Evolutionary conservation across 148 eudicot species (phyloP), one percentile per base, ranked within the genome.

Genomic region (Nyssa sinensis): DNA sequence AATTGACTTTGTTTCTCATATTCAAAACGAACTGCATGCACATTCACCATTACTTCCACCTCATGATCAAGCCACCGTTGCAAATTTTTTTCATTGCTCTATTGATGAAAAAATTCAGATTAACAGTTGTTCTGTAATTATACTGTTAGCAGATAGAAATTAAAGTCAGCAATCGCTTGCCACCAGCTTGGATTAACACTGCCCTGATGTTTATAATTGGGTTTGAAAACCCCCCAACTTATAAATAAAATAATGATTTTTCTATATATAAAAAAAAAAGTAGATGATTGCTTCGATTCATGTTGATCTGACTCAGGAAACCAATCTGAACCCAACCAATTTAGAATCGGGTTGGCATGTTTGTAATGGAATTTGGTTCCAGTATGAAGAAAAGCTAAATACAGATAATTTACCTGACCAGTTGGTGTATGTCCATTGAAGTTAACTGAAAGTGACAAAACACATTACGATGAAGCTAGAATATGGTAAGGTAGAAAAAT

Each of bases 21-120:
- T 60, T 75, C 78, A 24, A 7, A 69, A 34, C 78, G 78, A 59
- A 75, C 78, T 29, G 31, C 73, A 60, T 68, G 78, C 59, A 75
- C 60, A 67, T 68, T 67, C 47, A 68, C 73, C 72, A 59, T 67
- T 17, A 75, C 78, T 59, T 75, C 78, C 13, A 75, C 67, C 73
- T 75, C 78, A 60, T 75, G 78, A 41, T 60, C 78, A 39, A 75
- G 72, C 73, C 78, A 66, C 16, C 55, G 53, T 61, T 67, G 78
- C 72, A 75, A 44, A 8, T 35, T 14, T 62, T 60, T 68, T 4
- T 68, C 78, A 58, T 66, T 66, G 66, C 35, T 66, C 78, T 75
- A 55, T n/a, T n/a, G n/a, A n/a, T n/a, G 23, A 21, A 9, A 31
- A 34, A 58, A 27, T 41, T 35, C 4, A 51, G 32, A 21, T 55